These are phyloP conservation scores for Salix exigua DNA, from an alignment of 345 rosid species.

Conservation along the genomic window DNA sequence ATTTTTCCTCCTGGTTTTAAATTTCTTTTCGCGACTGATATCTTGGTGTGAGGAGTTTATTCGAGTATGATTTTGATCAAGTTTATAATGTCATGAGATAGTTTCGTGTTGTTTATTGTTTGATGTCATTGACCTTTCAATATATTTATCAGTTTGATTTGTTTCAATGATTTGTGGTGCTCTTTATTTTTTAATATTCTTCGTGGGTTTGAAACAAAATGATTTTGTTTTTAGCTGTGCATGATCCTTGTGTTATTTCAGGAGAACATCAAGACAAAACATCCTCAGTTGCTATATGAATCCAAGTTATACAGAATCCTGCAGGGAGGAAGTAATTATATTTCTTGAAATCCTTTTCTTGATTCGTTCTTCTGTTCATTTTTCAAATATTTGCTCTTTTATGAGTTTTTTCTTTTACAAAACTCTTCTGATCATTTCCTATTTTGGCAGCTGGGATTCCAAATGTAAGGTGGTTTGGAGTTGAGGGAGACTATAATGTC, in stretches of 20 bases:
- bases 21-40: background rate
- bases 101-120: background rate
- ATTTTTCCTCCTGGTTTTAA: background rate
- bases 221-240: background rate
- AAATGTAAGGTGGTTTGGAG: conserved; percentile 80
- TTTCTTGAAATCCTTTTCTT: background rate
- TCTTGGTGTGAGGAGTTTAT: too few relatives aligned
- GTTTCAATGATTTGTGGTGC: background rate
- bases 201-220: background rate
- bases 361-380: conserved; percentile 1
- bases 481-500: conserved; percentile 86
- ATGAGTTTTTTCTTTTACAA: background rate
- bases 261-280: conserved; percentile 93
- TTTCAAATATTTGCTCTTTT: background rate
- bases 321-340: conserved; percentile 86
- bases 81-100: too few relatives aligned
- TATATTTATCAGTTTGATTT: background rate
- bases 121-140: background rate
- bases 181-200: background rate
- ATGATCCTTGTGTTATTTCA: conserved; percentile 18
- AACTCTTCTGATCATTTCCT: background rate
- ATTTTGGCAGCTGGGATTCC: conserved; percentile 69
- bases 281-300: conserved; percentile 88
- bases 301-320: conserved; percentile 86
- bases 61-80: too few relatives aligned